Percentiles rank a stretch among this genome's conserved stretches.
Evolutionary conservation across 192 early-diverging fungal species (phyloP).

Genomic region (Podila horticola): DNA sequence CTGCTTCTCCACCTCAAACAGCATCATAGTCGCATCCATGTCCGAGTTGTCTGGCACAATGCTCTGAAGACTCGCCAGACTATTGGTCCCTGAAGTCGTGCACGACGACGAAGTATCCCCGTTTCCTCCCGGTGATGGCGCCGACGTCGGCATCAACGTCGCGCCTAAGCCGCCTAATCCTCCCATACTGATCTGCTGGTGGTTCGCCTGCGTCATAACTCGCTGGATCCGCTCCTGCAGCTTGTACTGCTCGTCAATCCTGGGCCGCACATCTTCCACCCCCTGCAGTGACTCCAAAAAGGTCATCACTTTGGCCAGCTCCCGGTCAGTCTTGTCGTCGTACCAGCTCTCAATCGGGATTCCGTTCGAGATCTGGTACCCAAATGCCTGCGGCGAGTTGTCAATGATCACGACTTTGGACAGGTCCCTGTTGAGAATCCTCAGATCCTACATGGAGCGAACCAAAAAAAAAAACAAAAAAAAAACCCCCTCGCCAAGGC

Average conservation of each 20-base stretch:
- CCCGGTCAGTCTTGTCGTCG: conserved; percentile 72
- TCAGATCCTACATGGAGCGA: conserved; percentile 57
- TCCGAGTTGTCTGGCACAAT: conserved; percentile 25
- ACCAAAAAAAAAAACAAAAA: background rate
- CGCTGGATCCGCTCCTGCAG: conserved; percentile 35
- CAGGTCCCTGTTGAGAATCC: conserved; percentile 73
- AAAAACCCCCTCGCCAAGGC: too few species aligned
- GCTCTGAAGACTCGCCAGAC: conserved; percentile 23
- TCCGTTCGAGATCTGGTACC: conserved; percentile 77
- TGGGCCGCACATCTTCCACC: conserved; percentile 75
- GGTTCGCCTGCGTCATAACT: conserved; percentile 22
- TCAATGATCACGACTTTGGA: conserved; percentile 73
- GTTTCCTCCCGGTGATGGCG: background rate
- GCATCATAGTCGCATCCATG: conserved; percentile 31
- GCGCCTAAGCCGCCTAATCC: conserved; percentile 21
- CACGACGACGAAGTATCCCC: background rate
- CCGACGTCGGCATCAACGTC: conserved; percentile 12
- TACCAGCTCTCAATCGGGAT: conserved; percentile 82
- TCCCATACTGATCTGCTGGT: conserved; percentile 38
- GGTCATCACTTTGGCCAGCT: conserved; percentile 66
- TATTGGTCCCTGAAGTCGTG: background rate
- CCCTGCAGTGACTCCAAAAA: conserved; percentile 69
- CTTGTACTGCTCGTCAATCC: conserved; percentile 65
- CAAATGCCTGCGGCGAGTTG: conserved; percentile 81
- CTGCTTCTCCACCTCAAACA: conserved; percentile 26